phyloP scores from a whole-genome alignment of 176 grass and related monocot genomes.

The Cenchrus americanus region DNA sequence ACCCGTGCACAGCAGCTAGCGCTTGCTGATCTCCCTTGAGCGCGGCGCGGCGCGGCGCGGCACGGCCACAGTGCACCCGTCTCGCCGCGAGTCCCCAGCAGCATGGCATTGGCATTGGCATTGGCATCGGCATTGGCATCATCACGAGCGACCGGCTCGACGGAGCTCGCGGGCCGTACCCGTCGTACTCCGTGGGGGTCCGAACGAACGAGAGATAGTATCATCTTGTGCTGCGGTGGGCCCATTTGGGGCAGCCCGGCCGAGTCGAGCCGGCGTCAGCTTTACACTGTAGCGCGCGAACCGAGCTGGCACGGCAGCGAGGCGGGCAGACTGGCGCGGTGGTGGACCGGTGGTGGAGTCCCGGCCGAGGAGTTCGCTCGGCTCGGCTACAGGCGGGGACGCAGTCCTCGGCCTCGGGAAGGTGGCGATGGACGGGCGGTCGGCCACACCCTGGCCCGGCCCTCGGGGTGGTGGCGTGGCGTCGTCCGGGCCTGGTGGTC shows the following conservation, averaged over 20 bases:
- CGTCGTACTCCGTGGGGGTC: background rate
- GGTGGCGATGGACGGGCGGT: slow-evolving; percentile 56
- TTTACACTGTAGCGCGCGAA: slow-evolving; percentile 41
- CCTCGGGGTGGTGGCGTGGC: too few relatives aligned
- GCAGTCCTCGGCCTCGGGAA: slow-evolving; percentile 38
- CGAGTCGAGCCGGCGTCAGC: background rate
- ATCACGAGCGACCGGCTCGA: background rate
- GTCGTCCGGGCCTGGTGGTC: too few relatives aligned
- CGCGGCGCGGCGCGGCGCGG: too few relatives aligned
- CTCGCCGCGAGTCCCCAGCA: too few relatives aligned
- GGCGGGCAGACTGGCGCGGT: slow-evolving; percentile 25
- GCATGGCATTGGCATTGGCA: too few relatives aligned
- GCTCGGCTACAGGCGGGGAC: slow-evolving; percentile 25
- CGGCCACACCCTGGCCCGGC: slow-evolving; percentile 29
- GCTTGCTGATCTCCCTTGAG: background rate
- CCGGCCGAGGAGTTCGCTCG: background rate
- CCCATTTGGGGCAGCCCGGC: background rate
- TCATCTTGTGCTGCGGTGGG: background rate
- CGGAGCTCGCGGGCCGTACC: background rate
- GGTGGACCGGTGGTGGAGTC: too few relatives aligned
- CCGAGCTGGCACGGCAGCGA: slow-evolving; percentile 42
- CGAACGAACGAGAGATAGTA: background rate
- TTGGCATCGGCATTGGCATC: too few relatives aligned
- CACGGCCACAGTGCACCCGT: too few relatives aligned
- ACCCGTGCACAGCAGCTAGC: too few relatives aligned